phyloP scores from a whole-genome alignment of 2,329 filamentous ascomycete species.

The Conoideocrella luteorostrata region DNA sequence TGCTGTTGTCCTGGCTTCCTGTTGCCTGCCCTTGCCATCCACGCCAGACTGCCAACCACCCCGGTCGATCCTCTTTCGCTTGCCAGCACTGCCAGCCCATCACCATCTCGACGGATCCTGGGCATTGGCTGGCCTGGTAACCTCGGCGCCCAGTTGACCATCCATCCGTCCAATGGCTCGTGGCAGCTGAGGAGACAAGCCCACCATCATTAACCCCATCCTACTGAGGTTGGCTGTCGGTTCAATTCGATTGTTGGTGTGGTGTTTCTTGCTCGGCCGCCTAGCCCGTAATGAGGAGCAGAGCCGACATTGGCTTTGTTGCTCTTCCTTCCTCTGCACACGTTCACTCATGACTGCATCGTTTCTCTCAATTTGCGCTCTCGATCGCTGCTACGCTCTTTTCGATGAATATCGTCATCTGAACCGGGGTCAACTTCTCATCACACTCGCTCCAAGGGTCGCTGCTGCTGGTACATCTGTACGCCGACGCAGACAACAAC shows the following conservation, averaged over 20 bases:
- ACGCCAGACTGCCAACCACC: too few relatives aligned
- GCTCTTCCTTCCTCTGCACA: slow-evolving; percentile 15
- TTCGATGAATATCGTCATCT: slow-evolving; percentile 39
- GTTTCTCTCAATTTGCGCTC: slow-evolving; percentile 40
- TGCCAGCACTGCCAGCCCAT: background rate
- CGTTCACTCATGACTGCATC: slow-evolving; percentile 39
- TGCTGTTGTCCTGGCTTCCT: too few relatives aligned
- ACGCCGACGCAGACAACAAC: slow-evolving; percentile 27
- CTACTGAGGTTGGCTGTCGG: background rate
- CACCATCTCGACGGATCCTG: background rate
- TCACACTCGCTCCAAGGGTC: slow-evolving; percentile 38
- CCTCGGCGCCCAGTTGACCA: slow-evolving; percentile 1
- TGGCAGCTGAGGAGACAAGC: background rate
- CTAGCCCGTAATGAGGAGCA: slow-evolving; percentile 10
- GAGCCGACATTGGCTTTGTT: slow-evolving; percentile 12
- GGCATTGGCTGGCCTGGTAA: too few relatives aligned
- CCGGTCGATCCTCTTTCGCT: slow-evolving; percentile 2
- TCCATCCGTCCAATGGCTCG: slow-evolving; percentile 1
- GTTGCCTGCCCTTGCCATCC: too few relatives aligned
- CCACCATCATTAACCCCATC: background rate
- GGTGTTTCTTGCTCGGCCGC: background rate
- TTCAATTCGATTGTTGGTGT: too few relatives aligned
- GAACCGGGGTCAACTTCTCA: slow-evolving; percentile 30
- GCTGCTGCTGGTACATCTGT: slow-evolving; percentile 32
- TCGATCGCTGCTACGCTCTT: slow-evolving; percentile 38